phyloP scores from a whole-genome alignment of 148 eudicot species.

The Spergularia marina region DNA sequence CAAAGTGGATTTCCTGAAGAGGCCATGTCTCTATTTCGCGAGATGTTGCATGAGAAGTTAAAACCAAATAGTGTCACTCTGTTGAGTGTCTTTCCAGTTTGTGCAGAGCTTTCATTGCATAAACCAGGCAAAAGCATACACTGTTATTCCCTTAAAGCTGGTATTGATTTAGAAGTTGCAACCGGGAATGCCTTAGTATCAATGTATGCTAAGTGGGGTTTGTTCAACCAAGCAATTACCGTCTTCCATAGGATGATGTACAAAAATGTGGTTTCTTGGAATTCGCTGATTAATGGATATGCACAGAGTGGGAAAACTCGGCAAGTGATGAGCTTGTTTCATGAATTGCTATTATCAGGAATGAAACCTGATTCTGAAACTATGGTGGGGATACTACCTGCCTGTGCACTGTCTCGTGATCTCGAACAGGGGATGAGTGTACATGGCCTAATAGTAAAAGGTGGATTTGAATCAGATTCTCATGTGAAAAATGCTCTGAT shows the following conservation, averaged over 20 bases:
- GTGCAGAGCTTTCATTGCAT: constrained; percentile 43
- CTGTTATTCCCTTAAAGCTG: constrained; percentile 52
- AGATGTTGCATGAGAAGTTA: constrained; percentile 48
- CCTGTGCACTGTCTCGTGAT: constrained; percentile 54
- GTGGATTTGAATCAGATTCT: constrained; percentile 45
- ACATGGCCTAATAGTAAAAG: constrained; percentile 44
- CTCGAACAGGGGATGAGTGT: constrained; percentile 44
- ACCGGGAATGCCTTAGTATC: constrained; percentile 53
- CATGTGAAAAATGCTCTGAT: constrained; percentile 64
- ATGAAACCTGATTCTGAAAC: constrained; percentile 56
- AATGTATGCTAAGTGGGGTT: constrained; percentile 60
- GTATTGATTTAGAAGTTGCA: constrained; percentile 39
- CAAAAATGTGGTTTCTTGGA: constrained; percentile 62
- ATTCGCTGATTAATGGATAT: constrained; percentile 61
- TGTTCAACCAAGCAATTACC: constrained; percentile 40
- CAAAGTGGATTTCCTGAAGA: constrained; percentile 49
- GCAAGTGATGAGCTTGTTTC: constrained; percentile 42
- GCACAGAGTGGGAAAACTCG: constrained; percentile 50
- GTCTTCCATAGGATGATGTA: constrained; percentile 40
- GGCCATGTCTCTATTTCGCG: constrained; percentile 50
- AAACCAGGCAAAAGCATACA: constrained; percentile 63
- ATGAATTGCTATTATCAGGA: constrained; percentile 39
- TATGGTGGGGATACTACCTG: constrained; percentile 54
- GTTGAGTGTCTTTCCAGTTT: constrained; percentile 60
- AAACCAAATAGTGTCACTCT: constrained; percentile 59